Conservation (phyloP, 768 basidiomycete species). For the Phaffia australis region DNA sequence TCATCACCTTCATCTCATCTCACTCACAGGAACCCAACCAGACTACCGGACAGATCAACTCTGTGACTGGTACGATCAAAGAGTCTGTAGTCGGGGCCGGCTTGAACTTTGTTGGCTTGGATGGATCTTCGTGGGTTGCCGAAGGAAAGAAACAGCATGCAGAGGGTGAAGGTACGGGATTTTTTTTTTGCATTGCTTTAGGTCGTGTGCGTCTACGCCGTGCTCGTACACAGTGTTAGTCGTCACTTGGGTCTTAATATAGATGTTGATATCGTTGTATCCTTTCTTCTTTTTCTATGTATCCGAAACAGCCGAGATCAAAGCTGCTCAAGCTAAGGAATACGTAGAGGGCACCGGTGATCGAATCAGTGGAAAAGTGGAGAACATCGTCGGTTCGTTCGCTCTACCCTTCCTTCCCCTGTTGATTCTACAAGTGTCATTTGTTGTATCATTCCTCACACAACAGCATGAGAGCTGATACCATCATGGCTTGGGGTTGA, state of each 20-base stretch:
- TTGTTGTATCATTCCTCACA: too few relatives aligned
- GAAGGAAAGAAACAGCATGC: constrained; percentile 48
- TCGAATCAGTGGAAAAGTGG: constrained; percentile 32
- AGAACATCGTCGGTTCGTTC: neutral
- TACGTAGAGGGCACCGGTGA: constrained; percentile 47
- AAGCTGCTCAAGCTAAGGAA: constrained; percentile 30
- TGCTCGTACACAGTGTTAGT: too few relatives aligned
- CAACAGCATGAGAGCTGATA: too few relatives aligned
- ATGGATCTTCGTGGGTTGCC: constrained; percentile 42
- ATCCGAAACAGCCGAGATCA: constrained; percentile 23
- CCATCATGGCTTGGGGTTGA: neutral
- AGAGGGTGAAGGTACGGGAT: constrained; percentile 43
- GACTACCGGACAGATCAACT: constrained; percentile 19
- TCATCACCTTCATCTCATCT: constrained; percentile 8
- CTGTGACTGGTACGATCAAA: neutral
- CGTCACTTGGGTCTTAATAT: too few relatives aligned
- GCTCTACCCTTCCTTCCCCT: neutral
- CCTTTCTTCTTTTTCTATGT: neutral
- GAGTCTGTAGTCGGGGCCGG: constrained; percentile 5
- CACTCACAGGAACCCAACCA: constrained; percentile 2
- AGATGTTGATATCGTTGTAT: too few relatives aligned
- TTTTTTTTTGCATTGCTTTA: neutral
- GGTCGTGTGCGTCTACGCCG: neutral
- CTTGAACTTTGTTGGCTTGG: constrained; percentile 26
- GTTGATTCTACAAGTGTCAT: too few relatives aligned